Evolutionary conservation across 768 basidiomycete species (phyloP), one percentile per base, ranked within the genome.

Genomic region (Filobasidium wieringae): DNA sequence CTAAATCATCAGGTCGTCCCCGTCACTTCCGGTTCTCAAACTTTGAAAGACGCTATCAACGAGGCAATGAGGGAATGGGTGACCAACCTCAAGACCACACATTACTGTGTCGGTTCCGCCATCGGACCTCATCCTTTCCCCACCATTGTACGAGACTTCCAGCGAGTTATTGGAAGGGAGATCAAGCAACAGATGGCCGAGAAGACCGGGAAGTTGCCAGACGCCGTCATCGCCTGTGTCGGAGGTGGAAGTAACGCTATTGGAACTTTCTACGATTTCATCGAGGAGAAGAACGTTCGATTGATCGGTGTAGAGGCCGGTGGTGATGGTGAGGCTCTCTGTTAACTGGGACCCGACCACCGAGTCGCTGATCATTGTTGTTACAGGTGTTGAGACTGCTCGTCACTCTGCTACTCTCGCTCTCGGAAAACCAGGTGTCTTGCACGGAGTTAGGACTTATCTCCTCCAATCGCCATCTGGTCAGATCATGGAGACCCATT

Each of bases 41-140:
- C 93, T 5, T 78, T 99, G 64, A 99, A 99, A 75, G 95, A 97
- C 67, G 93, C 95, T 27, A 90, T 97, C 64, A 99, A 96, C 77
- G 93, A 96, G 63, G 93, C 95, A 5, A 82, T 97, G 81, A 84
- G 95, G 40, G 92, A 96, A 75, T 97, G 95, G 95, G 95, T 97
- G 11, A 91, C 92, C 30, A 92, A 96, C 72, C 80, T 99, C 31
- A 78, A 88, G 12, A 88, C 78, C 5, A 97, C 93, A 0, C 91
- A 97, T 75, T 99, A 96, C 76, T 82, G 96, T 63, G 88, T 99
- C 61, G 95, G 95, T 30, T 96, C 92, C 15, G 89, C 84, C 40
- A 96, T 99, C 64, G 95, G 95, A 15, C 95, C 95, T 2, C 92
- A 96, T 73, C 95, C 95, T 1, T 97, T 99, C 83, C 95, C 95